phyloP scores from a whole-genome alignment of 2,329 filamentous ascomycete genomes.

The Domatiomyces catenatus region DNA sequence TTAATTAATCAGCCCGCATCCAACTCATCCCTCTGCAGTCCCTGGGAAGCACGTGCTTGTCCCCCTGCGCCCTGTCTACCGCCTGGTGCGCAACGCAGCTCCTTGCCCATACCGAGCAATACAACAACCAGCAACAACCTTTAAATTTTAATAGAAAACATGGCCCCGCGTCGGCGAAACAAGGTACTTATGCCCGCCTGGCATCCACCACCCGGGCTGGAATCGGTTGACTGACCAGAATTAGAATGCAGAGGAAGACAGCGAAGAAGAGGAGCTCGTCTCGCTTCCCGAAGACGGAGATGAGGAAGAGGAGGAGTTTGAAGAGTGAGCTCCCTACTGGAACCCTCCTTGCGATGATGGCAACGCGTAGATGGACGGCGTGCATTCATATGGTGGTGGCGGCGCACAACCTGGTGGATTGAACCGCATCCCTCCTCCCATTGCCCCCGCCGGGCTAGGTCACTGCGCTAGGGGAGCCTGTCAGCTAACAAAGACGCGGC shows the following conservation, averaged over 20 bases:
- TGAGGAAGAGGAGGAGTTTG: conserved; percentile 33
- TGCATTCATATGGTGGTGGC: not conserved
- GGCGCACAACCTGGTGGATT: not conserved
- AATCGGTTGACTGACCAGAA: conserved; percentile 1
- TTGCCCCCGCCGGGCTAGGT: not conserved
- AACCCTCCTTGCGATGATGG: not conserved
- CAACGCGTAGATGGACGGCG: not conserved
- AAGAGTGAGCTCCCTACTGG: not conserved
- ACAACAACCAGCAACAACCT: too few relatives aligned
- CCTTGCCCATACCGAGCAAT: too few relatives aligned
- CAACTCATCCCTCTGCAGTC: not conserved
- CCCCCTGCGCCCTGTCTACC: conserved; percentile 5
- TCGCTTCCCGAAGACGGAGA: conserved; percentile 35
- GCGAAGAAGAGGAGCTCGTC: conserved; percentile 32
- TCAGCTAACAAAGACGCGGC: not conserved
- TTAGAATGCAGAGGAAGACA: conserved; percentile 31
- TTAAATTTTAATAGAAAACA: conserved; percentile 1
- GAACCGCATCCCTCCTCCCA: not conserved
- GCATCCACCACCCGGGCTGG: conserved; percentile 7
- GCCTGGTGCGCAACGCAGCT: conserved; percentile 9
- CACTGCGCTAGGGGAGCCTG: not conserved
- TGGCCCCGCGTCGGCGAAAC: not conserved
- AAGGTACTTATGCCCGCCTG: not conserved
- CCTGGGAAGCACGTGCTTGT: not conserved
- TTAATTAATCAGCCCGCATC: not conserved